Evolutionary conservation across 2,329 filamentous ascomycete species (phyloP), one percentile per base, ranked within the genome.

Genomic region (Exophiala sp.): DNA sequence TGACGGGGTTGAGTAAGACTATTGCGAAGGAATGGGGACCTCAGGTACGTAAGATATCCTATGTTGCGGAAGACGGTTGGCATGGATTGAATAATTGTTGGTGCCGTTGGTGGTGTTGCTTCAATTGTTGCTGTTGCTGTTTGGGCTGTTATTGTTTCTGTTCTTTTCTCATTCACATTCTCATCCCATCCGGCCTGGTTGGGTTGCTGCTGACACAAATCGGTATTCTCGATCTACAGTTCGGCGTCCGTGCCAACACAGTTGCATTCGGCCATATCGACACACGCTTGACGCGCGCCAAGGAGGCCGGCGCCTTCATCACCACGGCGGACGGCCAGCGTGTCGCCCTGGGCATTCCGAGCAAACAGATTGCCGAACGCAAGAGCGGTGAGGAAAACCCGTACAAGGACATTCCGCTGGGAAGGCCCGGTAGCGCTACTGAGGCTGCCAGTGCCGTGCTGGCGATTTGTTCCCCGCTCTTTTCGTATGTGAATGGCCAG

Each of bases 11-110:
- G 50, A 90, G 85, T 52, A 94, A 93, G 73, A 89, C 88, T 1
- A 88, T 95, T 64, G 88, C 88, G 2, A 94, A 95, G 72, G 83
- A 95, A 73, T 95, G 88, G 89, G 88, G 88, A 1, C 58, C 58
- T 10, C 54, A 57, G 51, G 54, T 58, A 48, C 13, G 55, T 39
- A n/a, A n/a, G n/a, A n/a, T n/a, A n/a, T n/a, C n/a, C n/a, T n/a
- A n/a, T n/a, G n/a, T n/a, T n/a, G n/a, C n/a, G n/a, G n/a, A n/a
- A n/a, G n/a, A n/a, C n/a, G n/a, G n/a, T n/a, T n/a, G n/a, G n/a
- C n/a, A n/a, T n/a, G n/a, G n/a, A n/a, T n/a, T n/a, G n/a, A n/a
- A n/a, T n/a, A n/a, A n/a, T n/a, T n/a, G n/a, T n/a, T n/a, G n/a
- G n/a, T n/a, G n/a, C n/a, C n/a, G n/a, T n/a, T n/a, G n/a, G n/a